phyloP scores from a whole-genome alignment of 768 basidiomycete species.

The Rhizopogon rudus region DNA sequence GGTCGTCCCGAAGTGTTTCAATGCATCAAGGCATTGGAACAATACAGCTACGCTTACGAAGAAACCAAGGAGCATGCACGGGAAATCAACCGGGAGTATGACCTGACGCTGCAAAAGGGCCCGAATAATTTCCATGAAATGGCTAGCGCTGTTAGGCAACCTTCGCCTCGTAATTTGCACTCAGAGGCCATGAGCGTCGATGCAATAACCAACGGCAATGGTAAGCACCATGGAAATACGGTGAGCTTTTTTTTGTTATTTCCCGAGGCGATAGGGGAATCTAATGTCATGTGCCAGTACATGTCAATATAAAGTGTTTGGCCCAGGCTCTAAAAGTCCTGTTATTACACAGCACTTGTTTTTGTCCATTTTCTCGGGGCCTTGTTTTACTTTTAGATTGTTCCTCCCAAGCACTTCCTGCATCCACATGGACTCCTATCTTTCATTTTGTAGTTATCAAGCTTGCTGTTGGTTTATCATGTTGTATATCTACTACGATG shows the following conservation, averaged over 20 bases:
- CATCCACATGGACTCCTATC: slow-evolving; percentile 4
- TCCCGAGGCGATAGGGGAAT: neutral
- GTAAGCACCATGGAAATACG: slow-evolving; percentile 18
- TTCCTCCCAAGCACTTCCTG: neutral
- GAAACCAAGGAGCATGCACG: slow-evolving; percentile 76
- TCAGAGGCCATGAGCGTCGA: slow-evolving; percentile 9
- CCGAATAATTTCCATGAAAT: slow-evolving; percentile 36
- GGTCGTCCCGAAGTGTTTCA: slow-evolving; percentile 79
- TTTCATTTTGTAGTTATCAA: slow-evolving; percentile 1
- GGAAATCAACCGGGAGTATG: slow-evolving; percentile 53
- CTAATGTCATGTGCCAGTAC: slow-evolving; percentile 12
- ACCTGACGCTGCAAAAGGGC: slow-evolving; percentile 33
- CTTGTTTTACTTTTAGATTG: neutral
- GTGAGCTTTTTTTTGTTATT: slow-evolving; percentile 3
- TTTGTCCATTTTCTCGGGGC: neutral
- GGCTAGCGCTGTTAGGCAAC: slow-evolving; percentile 28
- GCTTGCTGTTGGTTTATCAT: neutral
- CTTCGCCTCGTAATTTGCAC: slow-evolving; percentile 10
- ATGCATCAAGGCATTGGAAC: slow-evolving; percentile 81
- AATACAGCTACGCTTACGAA: slow-evolving; percentile 86
- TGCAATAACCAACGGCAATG: slow-evolving; percentile 12
- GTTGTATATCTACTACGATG: slow-evolving; percentile 2
- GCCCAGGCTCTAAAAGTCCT: slow-evolving; percentile 20
- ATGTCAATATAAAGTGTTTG: slow-evolving; percentile 14
- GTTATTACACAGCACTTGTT: slow-evolving; percentile 3